Evolutionary conservation across 768 basidiomycete genomes (phyloP).

Genomic region (Auricularia heimuer): DNA sequence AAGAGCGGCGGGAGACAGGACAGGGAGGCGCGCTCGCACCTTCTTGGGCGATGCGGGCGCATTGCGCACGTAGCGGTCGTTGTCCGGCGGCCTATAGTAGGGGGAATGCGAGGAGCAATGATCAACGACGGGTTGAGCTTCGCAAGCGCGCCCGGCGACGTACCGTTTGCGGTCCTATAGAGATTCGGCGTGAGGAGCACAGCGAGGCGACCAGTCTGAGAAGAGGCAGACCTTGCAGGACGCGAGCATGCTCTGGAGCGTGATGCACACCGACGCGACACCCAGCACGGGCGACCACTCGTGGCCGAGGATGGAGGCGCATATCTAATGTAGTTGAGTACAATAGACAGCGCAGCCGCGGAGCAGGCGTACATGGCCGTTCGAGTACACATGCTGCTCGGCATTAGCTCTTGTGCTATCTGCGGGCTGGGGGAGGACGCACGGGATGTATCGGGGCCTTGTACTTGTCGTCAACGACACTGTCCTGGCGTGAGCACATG

Average conservation of each 20-base stretch:
- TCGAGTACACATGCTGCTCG: constrained; percentile 67
- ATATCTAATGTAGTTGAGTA: constrained; percentile 44
- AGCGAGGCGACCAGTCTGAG: background rate
- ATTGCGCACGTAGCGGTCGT: constrained; percentile 68
- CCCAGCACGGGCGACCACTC: constrained; percentile 89
- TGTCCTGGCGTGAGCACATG: background rate
- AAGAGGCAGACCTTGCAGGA: constrained; percentile 66
- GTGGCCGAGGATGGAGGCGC: constrained; percentile 79
- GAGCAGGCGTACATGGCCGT: constrained; percentile 55
- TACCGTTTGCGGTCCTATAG: constrained; percentile 54
- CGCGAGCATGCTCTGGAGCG: constrained; percentile 86
- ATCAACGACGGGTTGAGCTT: background rate
- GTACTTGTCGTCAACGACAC: constrained; percentile 48
- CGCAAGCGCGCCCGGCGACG: constrained; percentile 13
- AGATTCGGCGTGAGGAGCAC: background rate
- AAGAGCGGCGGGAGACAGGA: background rate
- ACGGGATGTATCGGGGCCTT: constrained; percentile 76
- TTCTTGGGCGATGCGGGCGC: constrained; percentile 85
- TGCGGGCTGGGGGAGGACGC: constrained; percentile 28
- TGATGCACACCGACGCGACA: constrained; percentile 72
- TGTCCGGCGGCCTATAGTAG: constrained; percentile 57
- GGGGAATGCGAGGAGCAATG: background rate
- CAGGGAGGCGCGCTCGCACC: constrained; percentile 30
- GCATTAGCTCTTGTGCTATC: too few species aligned
- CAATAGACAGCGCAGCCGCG: constrained; percentile 9